Conservation (phyloP, 495 filamentous ascomycete genomes). For the Talaromyces trachyspermus region DNA sequence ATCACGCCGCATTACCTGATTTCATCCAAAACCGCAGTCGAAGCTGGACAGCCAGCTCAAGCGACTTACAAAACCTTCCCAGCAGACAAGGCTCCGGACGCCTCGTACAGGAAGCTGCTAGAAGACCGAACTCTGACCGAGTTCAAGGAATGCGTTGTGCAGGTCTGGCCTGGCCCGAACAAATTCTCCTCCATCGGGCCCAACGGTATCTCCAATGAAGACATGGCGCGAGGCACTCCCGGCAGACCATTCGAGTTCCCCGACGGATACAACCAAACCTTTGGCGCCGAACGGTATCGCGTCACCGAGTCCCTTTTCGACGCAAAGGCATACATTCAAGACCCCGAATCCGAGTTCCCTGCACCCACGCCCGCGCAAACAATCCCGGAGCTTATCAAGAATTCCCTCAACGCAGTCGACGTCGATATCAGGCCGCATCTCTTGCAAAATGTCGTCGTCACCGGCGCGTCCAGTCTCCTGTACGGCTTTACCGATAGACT, state of each 20-base stretch:
- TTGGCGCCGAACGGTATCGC: slow-evolving; percentile 75
- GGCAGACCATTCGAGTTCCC: slow-evolving; percentile 93
- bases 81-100: slow-evolving; percentile 51
- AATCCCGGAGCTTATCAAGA: slow-evolving; percentile 70
- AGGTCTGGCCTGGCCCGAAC: slow-evolving; percentile 82
- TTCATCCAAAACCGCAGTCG: slow-evolving; percentile 76
- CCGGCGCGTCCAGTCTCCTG: slow-evolving; percentile 74
- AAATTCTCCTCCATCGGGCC: slow-evolving; percentile 52
- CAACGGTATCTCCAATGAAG: slow-evolving; percentile 56
- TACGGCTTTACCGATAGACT: slow-evolving; percentile 87
- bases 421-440: slow-evolving; percentile 80
- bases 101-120: slow-evolving; percentile 69
- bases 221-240: slow-evolving; percentile 53
- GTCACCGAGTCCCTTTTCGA: slow-evolving; percentile 87
- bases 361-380: slow-evolving; percentile 60
- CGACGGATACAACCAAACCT: slow-evolving; percentile 90
- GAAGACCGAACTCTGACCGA: slow-evolving; percentile 91
- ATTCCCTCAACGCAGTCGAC: slow-evolving; percentile 70
- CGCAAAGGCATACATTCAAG: slow-evolving; percentile 49
- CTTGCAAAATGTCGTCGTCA: slow-evolving; percentile 85
- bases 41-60: slow-evolving; percentile 74
- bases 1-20: slow-evolving; percentile 83
- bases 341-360: slow-evolving; percentile 37
- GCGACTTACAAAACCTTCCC: slow-evolving; percentile 61
- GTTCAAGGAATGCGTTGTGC: slow-evolving; percentile 96